A percentile compares a stretch with the other conserved stretches of the same genome.
phyloP scores from a whole-genome alignment of 768 basidiomycete genomes.

The Rhizopogon vinicolor region DNA sequence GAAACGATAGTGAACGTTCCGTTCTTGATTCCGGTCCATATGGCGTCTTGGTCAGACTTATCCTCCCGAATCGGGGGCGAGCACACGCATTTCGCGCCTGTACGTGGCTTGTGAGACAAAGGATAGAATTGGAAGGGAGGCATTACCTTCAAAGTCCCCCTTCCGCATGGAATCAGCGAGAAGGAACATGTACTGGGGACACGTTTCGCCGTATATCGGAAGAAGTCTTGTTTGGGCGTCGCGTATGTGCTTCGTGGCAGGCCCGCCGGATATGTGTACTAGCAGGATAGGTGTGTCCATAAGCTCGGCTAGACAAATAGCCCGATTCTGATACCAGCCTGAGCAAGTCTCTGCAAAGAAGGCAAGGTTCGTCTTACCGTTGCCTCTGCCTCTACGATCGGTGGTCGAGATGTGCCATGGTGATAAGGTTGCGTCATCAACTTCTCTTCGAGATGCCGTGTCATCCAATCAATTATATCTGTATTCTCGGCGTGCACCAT shows the following conservation, averaged over 20 bases:
- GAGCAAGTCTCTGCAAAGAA: background rate
- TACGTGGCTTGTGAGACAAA: background rate
- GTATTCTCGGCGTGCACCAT: conserved; percentile 15
- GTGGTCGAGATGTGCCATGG: conserved; percentile 13
- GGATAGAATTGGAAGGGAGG: background rate
- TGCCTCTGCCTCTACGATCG: conserved; percentile 15
- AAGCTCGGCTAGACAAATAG: conserved; percentile 10
- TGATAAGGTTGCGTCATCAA: conserved; percentile 15
- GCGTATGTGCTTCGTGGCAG: conserved; percentile 11
- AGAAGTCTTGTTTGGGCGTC: conserved; percentile 14
- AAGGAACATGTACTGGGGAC: conserved; percentile 14
- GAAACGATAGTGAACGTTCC: conserved; percentile 26
- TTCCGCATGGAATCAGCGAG: conserved; percentile 12
- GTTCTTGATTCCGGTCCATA: conserved; percentile 13
- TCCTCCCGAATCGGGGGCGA: conserved; percentile 13
- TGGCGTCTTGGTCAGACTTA: conserved; percentile 10
- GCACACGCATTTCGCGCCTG: conserved; percentile 14
- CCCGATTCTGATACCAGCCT: conserved; percentile 3
- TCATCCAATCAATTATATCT: conserved; percentile 16
- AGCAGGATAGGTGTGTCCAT: conserved; percentile 16
- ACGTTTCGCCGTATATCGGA: conserved; percentile 16
- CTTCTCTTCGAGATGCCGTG: conserved; percentile 8
- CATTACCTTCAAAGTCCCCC: conserved; percentile 10
- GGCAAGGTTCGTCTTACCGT: background rate
- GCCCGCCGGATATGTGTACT: conserved; percentile 12